Percentiles rank a stretch among this genome's conserved stretches.
Conservation (phyloP, 345 rosid genomes). For the Boechera stricta region DNA sequence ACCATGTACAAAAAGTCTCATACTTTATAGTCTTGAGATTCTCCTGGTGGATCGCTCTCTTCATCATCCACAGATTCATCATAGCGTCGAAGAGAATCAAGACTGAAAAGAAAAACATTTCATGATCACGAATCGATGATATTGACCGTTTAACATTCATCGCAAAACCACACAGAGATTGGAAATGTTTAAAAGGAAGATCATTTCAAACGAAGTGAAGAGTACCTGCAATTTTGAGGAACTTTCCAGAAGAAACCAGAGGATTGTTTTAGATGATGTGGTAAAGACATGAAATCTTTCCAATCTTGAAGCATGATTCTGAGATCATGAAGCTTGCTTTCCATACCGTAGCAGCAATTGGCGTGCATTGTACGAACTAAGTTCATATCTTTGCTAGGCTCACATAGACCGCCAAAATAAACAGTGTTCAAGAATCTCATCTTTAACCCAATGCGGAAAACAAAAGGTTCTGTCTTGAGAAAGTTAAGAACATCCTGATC, state of each 20-base stretch:
- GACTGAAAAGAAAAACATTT: slow-evolving; percentile 40
- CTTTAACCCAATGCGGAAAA: slow-evolving; percentile 61
- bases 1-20: slow-evolving; percentile 25
- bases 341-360: slow-evolving; percentile 83
- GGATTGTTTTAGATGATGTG: slow-evolving; percentile 59
- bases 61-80: slow-evolving; percentile 32
- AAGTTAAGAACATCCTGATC: slow-evolving; percentile 80
- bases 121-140: neutral
- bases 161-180: neutral
- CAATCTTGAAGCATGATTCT: slow-evolving; percentile 84
- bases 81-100: slow-evolving; percentile 50
- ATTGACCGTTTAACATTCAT: neutral
- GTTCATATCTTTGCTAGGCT: slow-evolving; percentile 79
- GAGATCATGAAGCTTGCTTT: slow-evolving; percentile 79
- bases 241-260: slow-evolving; percentile 68
- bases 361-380: slow-evolving; percentile 88
- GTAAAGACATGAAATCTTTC: slow-evolving; percentile 65
- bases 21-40: slow-evolving; percentile 32
- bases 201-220: slow-evolving; percentile 53
- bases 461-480: slow-evolving; percentile 58
- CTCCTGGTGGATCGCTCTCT: slow-evolving; percentile 34
- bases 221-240: slow-evolving; percentile 82
- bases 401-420: slow-evolving; percentile 86
- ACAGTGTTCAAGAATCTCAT: slow-evolving; percentile 78
- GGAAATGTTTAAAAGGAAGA: neutral